These are phyloP conservation scores for Volvox carteri DNA, from an alignment of 163 green algal genomes.

Conservation along the genomic window DNA sequence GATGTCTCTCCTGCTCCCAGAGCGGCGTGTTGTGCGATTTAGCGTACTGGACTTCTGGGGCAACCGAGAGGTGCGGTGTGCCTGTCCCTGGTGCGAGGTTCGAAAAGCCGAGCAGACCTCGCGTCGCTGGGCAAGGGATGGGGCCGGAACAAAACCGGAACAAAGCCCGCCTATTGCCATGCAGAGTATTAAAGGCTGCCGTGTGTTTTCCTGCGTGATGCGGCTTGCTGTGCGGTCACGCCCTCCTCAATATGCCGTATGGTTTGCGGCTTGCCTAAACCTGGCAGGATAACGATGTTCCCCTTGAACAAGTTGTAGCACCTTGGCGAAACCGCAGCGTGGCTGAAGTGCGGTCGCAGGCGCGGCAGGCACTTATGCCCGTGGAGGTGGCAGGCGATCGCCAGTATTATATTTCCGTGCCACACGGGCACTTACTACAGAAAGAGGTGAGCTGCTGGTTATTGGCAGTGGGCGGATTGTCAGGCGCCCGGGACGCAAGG, in stretches of 20 bases:
- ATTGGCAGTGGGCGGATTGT: background rate
- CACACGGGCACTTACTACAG: constrained; percentile 66
- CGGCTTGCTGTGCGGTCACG: too few relatives aligned
- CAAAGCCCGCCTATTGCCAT: too few relatives aligned
- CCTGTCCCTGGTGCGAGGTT: too few relatives aligned
- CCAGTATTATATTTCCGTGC: constrained; percentile 79
- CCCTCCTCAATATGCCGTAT: too few relatives aligned
- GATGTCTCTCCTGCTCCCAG: constrained; percentile 77
- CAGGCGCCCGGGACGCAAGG: background rate
- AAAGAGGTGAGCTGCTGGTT: constrained; percentile 51
- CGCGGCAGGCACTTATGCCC: constrained; percentile 70
- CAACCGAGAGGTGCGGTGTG: constrained; percentile 76
- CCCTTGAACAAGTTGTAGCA: constrained; percentile 66
- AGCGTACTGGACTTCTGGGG: constrained; percentile 91
- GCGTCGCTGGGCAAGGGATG: too few relatives aligned
- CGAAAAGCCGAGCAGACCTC: too few relatives aligned
- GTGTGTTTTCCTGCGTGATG: too few relatives aligned
- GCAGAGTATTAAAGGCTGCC: too few relatives aligned
- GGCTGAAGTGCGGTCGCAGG: constrained; percentile 38
- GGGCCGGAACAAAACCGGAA: too few relatives aligned
- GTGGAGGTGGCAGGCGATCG: constrained; percentile 66
- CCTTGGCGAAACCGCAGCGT: constrained; percentile 67
- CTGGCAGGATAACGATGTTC: constrained; percentile 76
- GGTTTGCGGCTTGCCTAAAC: too few relatives aligned
- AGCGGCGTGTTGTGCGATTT: constrained; percentile 67